Base-by-base conservation (phyloP, 1,139 yeast genomes). In the Taiozyma sp. region DNA sequence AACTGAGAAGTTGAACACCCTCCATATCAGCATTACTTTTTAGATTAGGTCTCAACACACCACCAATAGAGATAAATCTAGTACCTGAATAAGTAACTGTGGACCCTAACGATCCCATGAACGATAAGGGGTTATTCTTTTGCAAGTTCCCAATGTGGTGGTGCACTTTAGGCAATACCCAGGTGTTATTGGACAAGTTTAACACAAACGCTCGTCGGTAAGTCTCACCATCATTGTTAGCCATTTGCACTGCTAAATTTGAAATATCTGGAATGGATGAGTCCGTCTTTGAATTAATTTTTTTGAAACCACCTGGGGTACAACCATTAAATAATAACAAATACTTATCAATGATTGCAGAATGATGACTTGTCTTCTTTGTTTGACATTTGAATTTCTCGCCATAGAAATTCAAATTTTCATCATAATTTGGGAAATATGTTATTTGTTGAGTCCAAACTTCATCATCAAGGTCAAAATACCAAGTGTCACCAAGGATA, bases 401-500 rank as follows among this genome's bases (percentile, higher is more conserved):
- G 4, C 44, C 24, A 10, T 42, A 51, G 13, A 49, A 29, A 1
- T 46, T 12, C 4, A 30, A 45, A 14, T 34, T n/a, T 4, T 46
- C 39, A 3, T 57, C 58, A 28, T 49, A 51, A 12, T 48, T 50
- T 29, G 57, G 57, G 19, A 56, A 61, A 50, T 52, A 64, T 0
- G 69, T 61, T 2, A 59, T 53, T 1, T 66, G 41, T 30, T 58
- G 51, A 9, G 57, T 48, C 83, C 83, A 78, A 2, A 59, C 56
- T 51, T 73, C 77, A 1, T 65, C 58, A 34, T 67, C 69, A 34
- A 77, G 56, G 54, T 74, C 73, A 56, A 75, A 78, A 64, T 70
- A 66, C 83, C 83, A 78, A 57, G 71, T 57, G 57, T 77, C 81
- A 24, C 79, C 78, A 41, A 67, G 63, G 8, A 76, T 68, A 16